Conservation (phyloP, 2,329 filamentous ascomycete species). For the Gaeumannomyces tritici region DNA sequence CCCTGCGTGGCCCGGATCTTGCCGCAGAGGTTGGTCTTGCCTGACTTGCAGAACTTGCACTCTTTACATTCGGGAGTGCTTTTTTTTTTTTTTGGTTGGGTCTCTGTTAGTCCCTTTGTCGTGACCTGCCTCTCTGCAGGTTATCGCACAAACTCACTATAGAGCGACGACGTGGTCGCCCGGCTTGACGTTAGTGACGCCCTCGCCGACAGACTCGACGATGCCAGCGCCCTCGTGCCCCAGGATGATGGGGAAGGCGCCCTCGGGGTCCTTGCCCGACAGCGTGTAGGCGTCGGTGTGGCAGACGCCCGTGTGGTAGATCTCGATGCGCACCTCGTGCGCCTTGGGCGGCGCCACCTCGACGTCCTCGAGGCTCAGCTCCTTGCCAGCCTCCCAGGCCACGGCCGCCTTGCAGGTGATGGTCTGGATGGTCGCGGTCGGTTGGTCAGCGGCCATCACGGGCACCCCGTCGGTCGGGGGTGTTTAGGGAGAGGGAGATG, state of each 20-base stretch:
- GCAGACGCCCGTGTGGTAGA: constrained; percentile 97
- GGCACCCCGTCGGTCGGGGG: background rate
- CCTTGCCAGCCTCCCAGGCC: constrained; percentile 92
- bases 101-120: too few species aligned
- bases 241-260: constrained; percentile 79
- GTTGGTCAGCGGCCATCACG: background rate
- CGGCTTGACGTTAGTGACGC: constrained; percentile 84
- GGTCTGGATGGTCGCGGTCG: constrained; percentile 54
- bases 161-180: constrained; percentile 85
- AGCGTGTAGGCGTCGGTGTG: constrained; percentile 97
- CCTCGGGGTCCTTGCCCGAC: constrained; percentile 94
- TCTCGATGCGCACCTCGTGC: constrained; percentile 92
- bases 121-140: background rate
- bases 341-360: constrained; percentile 84
- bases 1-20: constrained; percentile 98
- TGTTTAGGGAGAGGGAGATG: background rate
- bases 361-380: constrained; percentile 80
- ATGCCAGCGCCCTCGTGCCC: constrained; percentile 88
- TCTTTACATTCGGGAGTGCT: constrained; percentile 95
- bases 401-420: constrained; percentile 97
- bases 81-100: constrained; percentile 5
- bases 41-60: constrained; percentile 99
- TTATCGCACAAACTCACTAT: constrained; percentile 49
- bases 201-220: constrained; percentile 85
- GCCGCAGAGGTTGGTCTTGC: constrained; percentile 98